Evolutionary conservation across 768 basidiomycete species (phyloP).

Genomic region (Xanthoconium purpureum): DNA sequence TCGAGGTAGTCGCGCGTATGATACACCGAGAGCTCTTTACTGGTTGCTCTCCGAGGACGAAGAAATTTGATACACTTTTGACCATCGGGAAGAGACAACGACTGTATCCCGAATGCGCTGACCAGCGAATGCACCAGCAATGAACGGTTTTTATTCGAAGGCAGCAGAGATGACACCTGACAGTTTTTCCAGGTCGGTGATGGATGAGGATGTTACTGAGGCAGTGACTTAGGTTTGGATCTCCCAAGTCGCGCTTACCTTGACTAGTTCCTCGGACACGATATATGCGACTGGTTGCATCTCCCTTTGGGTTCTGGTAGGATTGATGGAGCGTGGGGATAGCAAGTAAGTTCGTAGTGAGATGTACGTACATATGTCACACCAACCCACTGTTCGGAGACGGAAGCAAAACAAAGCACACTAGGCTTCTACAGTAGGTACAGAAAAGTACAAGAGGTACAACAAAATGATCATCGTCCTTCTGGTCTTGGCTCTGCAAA

Average conservation of each 20-base stretch:
- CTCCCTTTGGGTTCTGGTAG: background rate
- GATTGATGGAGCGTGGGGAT: background rate
- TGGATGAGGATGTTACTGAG: background rate
- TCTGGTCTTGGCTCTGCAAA: conserved; percentile 44
- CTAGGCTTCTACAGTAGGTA: background rate
- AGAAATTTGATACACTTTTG: conserved; percentile 41
- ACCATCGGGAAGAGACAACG: conserved; percentile 23
- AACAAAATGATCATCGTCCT: conserved; percentile 25
- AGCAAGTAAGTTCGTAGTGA: no score
- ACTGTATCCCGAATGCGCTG: conserved; percentile 49
- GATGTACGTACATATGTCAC: no score
- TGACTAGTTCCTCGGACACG: conserved; percentile 56
- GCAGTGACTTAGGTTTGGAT: background rate
- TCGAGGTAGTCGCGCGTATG: conserved; percentile 74
- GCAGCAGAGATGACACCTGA: conserved; percentile 54
- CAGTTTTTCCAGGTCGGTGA: background rate
- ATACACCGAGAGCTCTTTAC: conserved; percentile 58
- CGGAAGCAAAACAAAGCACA: no score
- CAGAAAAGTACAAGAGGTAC: conserved; percentile 2
- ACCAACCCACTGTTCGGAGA: no score
- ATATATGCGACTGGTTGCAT: conserved; percentile 43
- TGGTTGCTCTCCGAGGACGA: conserved; percentile 51
- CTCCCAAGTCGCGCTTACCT: conserved; percentile 32
- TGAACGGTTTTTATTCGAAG: conserved; percentile 67
- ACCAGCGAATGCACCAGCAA: conserved; percentile 63